A percentile compares a stretch with the other conserved stretches of the same genome.
These are phyloP conservation scores for Pythium brachiatum DNA, from an alignment of 352 stramenopile genomes.

Conservation along the genomic window DNA sequence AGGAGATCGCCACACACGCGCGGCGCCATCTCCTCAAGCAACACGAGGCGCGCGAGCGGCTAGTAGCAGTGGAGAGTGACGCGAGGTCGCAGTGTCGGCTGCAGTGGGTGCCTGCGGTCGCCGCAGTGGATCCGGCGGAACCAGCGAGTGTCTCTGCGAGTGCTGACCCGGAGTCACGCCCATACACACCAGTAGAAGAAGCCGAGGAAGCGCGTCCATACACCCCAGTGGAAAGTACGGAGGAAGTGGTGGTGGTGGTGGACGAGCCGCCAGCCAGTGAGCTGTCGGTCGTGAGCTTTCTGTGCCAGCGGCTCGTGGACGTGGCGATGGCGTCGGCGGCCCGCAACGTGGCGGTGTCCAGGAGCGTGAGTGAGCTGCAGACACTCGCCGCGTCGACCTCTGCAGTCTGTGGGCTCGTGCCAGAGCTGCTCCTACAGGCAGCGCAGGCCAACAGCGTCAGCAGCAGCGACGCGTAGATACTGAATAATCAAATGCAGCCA, in stretches of 20 bases:
- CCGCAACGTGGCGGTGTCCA: constrained; percentile 10
- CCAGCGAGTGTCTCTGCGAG: too few species aligned
- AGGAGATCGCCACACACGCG: constrained; percentile 41
- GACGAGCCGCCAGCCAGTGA: neutral
- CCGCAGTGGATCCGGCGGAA: too few species aligned
- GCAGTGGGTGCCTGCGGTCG: neutral
- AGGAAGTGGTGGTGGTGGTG: neutral
- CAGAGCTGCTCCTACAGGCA: neutral
- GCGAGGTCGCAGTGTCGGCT: neutral
- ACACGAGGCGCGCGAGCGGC: constrained; percentile 19
- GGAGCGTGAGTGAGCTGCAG: constrained; percentile 28
- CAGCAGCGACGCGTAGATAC: constrained; percentile 3
- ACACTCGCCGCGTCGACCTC: constrained; percentile 30
- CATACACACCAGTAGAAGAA: neutral
- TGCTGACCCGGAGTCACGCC: too few species aligned
- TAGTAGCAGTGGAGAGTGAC: neutral
- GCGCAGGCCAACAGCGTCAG: neutral
- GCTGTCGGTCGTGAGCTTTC: neutral
- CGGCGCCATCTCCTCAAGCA: constrained; percentile 27
- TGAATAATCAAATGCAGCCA: neutral
- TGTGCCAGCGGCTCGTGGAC: constrained; percentile 12
- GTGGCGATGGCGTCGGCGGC: constrained; percentile 25
- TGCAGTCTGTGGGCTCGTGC: constrained; percentile 24
- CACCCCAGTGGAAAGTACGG: neutral
- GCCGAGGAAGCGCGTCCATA: neutral